phyloP scores from a whole-genome alignment of 1,284 basidiomycete species.

The Trametes polyzona region DNA sequence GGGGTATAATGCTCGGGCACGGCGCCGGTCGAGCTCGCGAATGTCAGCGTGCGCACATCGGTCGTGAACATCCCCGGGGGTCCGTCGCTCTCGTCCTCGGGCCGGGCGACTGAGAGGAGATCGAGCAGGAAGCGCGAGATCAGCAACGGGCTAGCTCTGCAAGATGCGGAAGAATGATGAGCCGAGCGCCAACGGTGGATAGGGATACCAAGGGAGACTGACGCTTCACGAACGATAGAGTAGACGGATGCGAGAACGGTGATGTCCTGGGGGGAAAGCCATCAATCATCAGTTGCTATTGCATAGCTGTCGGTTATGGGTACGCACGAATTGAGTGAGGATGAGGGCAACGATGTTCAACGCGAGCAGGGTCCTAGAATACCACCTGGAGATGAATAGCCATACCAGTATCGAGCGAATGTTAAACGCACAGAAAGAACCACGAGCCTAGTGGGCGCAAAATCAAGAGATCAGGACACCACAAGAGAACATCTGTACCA shows the following conservation, averaged over 20 bases:
- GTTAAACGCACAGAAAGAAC: background rate
- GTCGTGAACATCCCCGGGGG: background rate
- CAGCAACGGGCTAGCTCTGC: background rate
- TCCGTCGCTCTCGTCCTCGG: background rate
- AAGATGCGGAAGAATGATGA: background rate
- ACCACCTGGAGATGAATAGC: background rate
- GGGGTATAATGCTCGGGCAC: too few species aligned
- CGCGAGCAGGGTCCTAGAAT: background rate
- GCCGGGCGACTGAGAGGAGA: background rate
- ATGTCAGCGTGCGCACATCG: too few species aligned
- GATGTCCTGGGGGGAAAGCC: too few species aligned
- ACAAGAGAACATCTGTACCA: background rate
- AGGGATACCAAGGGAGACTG: too few species aligned
- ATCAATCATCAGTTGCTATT: too few species aligned
- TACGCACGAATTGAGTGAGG: background rate
- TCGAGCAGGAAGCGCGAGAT: conserved; percentile 2
- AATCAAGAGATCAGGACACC: background rate
- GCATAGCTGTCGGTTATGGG: too few species aligned
- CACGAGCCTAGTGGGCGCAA: background rate
- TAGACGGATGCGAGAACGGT: too few species aligned
- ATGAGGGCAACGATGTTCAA: background rate
- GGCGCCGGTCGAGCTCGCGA: too few species aligned
- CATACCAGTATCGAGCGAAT: background rate
- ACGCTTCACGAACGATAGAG: too few species aligned
- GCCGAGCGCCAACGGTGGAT: background rate